Percentiles rank a stretch among this genome's conserved stretches.
Evolutionary conservation across 1,284 basidiomycete species (phyloP).

Genomic region (Pascua sp.): DNA sequence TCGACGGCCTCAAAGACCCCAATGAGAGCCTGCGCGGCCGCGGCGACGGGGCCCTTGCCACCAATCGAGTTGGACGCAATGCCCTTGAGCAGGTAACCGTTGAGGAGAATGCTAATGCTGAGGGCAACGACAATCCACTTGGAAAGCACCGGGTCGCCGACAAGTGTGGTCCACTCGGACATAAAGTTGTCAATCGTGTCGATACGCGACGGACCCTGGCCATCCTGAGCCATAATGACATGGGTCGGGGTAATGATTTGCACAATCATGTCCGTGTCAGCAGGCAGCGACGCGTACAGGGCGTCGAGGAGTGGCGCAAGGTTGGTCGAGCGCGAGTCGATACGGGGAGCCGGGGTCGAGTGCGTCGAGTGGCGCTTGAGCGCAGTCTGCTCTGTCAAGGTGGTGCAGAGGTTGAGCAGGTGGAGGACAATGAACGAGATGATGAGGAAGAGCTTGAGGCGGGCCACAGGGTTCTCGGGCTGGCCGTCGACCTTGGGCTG

Average conservation of each 20-base stretch:
- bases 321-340: constrained; percentile 53
- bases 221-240: constrained; percentile 51
- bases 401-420: constrained; percentile 88
- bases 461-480: constrained; percentile 71
- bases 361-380: constrained; percentile 57
- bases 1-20: constrained; percentile 43
- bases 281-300: constrained; percentile 55
- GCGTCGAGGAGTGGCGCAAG: constrained; percentile 61
- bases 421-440: constrained; percentile 84
- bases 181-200: constrained; percentile 76
- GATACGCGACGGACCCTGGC: constrained; percentile 37
- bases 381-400: constrained; percentile 72
- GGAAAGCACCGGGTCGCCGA: constrained; percentile 88
- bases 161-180: constrained; percentile 88
- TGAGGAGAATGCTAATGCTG: constrained; percentile 81
- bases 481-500: constrained; percentile 14
- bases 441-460: constrained; percentile 87
- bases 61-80: constrained; percentile 54
- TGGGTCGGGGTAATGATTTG: constrained; percentile 67
- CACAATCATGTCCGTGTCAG: constrained; percentile 60
- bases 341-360: constrained; percentile 32
- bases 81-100: constrained; percentile 86
- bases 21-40: constrained; percentile 52
- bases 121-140: constrained; percentile 95
- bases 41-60: constrained; percentile 49